A percentile compares a stretch with the other conserved stretches of the same genome.
phyloP scores from a whole-genome alignment of 1,284 basidiomycete species.

The Bjerkandera adusta region DNA sequence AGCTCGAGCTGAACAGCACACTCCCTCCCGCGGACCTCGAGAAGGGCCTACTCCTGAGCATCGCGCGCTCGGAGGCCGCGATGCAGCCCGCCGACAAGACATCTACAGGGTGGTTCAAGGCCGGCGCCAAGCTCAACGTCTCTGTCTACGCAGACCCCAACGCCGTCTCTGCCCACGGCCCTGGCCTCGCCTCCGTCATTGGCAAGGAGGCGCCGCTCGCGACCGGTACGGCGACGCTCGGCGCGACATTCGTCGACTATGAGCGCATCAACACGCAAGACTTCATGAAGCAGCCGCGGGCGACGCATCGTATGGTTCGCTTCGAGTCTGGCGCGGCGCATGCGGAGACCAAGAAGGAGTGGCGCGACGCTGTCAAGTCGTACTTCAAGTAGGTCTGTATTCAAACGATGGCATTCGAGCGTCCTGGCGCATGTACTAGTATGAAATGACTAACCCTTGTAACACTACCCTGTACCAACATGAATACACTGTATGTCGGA shows the following conservation, averaged over 20 bases:
- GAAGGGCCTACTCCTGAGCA: constrained; percentile 3
- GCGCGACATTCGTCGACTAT: not conserved
- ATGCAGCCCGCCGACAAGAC: constrained; percentile 6
- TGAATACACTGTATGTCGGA: too few species aligned
- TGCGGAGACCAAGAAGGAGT: constrained; percentile 8
- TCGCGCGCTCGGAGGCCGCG: constrained; percentile 5
- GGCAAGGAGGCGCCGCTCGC: not conserved
- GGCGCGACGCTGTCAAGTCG: constrained; percentile 1
- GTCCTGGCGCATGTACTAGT: too few species aligned
- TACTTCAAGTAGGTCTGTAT: too few species aligned
- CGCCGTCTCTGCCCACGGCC: constrained; percentile 5
- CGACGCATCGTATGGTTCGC: constrained; percentile 5
- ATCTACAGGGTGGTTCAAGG: constrained; percentile 4
- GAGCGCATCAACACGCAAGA: constrained; percentile 10
- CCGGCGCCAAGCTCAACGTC: not conserved
- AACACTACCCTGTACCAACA: too few species aligned
- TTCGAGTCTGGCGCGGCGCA: constrained; percentile 3
- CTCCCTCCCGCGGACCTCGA: constrained; percentile 2
- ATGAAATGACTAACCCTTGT: too few species aligned
- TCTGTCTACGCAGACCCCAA: constrained; percentile 3
- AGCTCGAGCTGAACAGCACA: constrained; percentile 14
- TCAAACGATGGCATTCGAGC: too few species aligned
- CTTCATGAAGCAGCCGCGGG: not conserved
- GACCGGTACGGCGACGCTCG: not conserved
- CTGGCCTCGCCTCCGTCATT: constrained; percentile 1